These are phyloP conservation scores for Citrus unshiu DNA, from an alignment of 345 rosid genomes.

Conservation along the genomic window DNA sequence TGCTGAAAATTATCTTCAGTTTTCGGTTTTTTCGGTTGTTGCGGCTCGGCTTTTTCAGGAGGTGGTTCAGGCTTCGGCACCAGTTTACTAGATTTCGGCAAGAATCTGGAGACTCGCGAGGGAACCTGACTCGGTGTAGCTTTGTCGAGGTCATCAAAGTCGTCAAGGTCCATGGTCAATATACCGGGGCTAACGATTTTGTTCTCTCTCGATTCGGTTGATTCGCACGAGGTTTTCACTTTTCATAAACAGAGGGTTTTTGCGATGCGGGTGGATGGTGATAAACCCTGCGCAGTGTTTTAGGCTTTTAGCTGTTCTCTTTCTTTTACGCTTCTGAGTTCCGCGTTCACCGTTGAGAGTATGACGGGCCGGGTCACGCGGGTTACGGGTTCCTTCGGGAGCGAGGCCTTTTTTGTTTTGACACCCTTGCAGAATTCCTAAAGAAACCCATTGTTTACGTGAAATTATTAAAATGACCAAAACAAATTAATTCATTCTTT, in stretches of 20 bases:
- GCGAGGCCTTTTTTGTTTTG: no score
- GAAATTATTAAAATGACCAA: no score
- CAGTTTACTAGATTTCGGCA: conserved; percentile 42
- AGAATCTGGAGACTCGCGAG: conserved; percentile 49
- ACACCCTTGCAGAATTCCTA: no score
- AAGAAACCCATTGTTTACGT: no score
- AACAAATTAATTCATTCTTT: no score
- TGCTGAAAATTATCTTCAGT: conserved; percentile 32
- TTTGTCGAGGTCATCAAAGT: conserved; percentile 33
- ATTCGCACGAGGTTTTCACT: not conserved
- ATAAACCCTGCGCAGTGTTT: not conserved
- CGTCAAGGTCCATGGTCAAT: conserved; percentile 62
- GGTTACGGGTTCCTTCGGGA: no score
- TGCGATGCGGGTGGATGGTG: not conserved
- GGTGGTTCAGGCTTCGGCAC: conserved; percentile 32
- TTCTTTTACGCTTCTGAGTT: no score
- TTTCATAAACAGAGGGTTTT: not conserved
- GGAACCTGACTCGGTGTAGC: conserved; percentile 31
- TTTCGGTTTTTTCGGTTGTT: conserved; percentile 27
- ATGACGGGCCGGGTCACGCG: no score
- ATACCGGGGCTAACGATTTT: not conserved
- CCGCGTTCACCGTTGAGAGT: no score
- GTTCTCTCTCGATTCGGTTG: not conserved
- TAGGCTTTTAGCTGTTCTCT: not conserved
- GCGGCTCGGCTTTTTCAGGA: not conserved